Conservation (phyloP, 1,139 yeast genomes). For the Taphrina confusa region DNA sequence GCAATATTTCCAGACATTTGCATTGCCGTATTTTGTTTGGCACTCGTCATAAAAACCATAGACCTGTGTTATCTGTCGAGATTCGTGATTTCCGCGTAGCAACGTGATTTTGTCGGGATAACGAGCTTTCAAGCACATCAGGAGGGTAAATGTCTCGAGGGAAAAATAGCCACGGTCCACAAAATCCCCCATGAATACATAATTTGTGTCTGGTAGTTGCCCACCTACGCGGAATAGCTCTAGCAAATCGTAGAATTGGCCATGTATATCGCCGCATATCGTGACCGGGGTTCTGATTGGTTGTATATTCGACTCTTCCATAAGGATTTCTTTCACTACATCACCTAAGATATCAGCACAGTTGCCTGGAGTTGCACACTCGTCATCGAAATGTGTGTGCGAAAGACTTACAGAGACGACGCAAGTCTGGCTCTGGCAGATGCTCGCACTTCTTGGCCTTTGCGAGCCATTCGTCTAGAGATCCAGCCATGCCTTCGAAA, state of each 20-base stretch:
- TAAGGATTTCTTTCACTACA: conserved; percentile 79
- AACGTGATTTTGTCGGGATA: conserved; percentile 84
- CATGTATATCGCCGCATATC: conserved; percentile 98
- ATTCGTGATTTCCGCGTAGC: conserved; percentile 92
- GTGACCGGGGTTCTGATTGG: conserved; percentile 98
- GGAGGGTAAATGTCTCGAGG: conserved; percentile 83
- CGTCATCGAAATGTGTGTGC: not conserved
- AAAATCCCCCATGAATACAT: conserved; percentile 88
- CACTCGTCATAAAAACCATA: conserved; percentile 94
- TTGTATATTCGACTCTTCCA: conserved; percentile 94
- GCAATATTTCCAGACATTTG: conserved; percentile 98
- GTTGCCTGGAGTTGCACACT: not conserved
- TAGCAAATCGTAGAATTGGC: conserved; percentile 91
- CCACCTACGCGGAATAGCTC: conserved; percentile 92
- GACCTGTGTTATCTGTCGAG: conserved; percentile 92
- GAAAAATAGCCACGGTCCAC: conserved; percentile 96
- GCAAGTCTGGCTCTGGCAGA: conserved; percentile 33
- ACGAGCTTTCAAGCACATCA: conserved; percentile 81
- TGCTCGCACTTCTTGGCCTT: conserved; percentile 29
- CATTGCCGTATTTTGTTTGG: conserved; percentile 83
- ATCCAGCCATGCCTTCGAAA: conserved; percentile 19
- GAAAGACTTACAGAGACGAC: conserved; percentile 18
- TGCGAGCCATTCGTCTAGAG: conserved; percentile 24
- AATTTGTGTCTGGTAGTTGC: conserved; percentile 83
- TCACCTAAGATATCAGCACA: conserved; percentile 77